Percentiles rank a stretch among this genome's conserved stretches.
Evolutionary conservation across 2,329 filamentous ascomycete genomes (phyloP).

Genomic region (Neophaeococcomyces mojaviensis): DNA sequence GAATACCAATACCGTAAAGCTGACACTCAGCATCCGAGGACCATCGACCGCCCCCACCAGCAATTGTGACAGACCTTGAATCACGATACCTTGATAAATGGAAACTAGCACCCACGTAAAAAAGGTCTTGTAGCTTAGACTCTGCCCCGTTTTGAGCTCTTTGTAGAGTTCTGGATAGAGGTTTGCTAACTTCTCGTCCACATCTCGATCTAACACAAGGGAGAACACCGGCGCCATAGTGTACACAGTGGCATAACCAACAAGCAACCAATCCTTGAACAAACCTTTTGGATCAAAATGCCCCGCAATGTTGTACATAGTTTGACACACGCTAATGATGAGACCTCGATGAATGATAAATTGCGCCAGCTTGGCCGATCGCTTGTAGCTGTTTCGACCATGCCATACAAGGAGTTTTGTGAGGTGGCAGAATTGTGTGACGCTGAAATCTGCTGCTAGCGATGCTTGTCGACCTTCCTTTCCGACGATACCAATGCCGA

Average conservation of each 20-base stretch:
- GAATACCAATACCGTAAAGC: constrained; percentile 82
- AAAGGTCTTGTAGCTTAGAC: constrained; percentile 85
- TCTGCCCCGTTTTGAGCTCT: constrained; percentile 82
- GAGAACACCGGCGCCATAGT: constrained; percentile 90
- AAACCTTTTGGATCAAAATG: constrained; percentile 89
- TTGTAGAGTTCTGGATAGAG: constrained; percentile 97
- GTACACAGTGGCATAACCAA: constrained; percentile 93
- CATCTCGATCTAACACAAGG: constrained; percentile 87
- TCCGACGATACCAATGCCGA: constrained; percentile 94
- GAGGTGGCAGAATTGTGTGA: constrained; percentile 88
- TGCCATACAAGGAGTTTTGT: constrained; percentile 99
- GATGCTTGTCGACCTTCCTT: constrained; percentile 95
- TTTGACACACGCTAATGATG: constrained; percentile 93
- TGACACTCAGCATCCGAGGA: constrained; percentile 74
- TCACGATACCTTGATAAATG: constrained; percentile 90
- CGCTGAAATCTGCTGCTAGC: constrained; percentile 91
- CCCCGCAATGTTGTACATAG: constrained; percentile 90
- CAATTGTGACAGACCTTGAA: constrained; percentile 88
- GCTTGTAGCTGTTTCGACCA: constrained; percentile 93
- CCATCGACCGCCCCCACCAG: constrained; percentile 65
- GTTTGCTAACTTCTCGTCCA: constrained; percentile 87
- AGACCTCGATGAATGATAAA: constrained; percentile 97
- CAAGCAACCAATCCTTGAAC: constrained; percentile 93
- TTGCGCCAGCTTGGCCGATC: constrained; percentile 88
- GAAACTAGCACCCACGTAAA: constrained; percentile 94